Base-by-base conservation (phyloP, 2,329 filamentous ascomycete genomes). In the Thelonectria rubi region DNA sequence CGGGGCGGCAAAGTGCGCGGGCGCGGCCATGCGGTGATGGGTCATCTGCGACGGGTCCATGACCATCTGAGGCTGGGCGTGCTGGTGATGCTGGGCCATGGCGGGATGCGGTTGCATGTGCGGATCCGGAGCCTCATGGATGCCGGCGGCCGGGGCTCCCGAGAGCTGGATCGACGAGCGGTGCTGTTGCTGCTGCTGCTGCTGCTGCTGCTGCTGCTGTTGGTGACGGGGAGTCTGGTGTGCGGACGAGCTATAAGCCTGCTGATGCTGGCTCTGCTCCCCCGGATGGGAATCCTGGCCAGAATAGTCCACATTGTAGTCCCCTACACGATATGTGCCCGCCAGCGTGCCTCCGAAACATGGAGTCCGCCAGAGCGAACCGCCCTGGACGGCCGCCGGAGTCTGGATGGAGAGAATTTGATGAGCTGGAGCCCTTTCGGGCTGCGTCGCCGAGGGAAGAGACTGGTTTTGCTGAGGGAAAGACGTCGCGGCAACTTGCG, bases 281-380 rank as follows among this genome's bases (percentile, higher is more conserved):
- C 83, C 84, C 80, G 87, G 80, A 81, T 88, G 85, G 79, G 84
- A 83, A 75, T 84, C 86, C 81, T 90, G 88, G 77, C 87, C 82
- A 80, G 88, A 84, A 81, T 91, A 91, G 77, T 90, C 87, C 84
- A 91, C 88, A 86, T 89, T 86, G 84, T 90, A 90, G 82, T 88
- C 86, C 77, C 84, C 85, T 80, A 87, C 83, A 84, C 88, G 86
- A 83, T 91, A 92, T 79, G 88, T 87, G 84, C 86, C 84, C 84
- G 87, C 88, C 86, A 91, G 86, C 82, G 86, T 90, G 85, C 81
- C 86, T 83, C 82, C 85, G 80, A 86, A 85, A 79, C 87, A 90
- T 90, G 85, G 87, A 86, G 87, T 84, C 87, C 87, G 87, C 88
- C 88, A 91, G 88, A 91, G 88, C 88, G 84, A 85, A 80, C 82